Conservation (phyloP, 176 grass and related monocot species). For the Dendrocalamus sinicus region DNA sequence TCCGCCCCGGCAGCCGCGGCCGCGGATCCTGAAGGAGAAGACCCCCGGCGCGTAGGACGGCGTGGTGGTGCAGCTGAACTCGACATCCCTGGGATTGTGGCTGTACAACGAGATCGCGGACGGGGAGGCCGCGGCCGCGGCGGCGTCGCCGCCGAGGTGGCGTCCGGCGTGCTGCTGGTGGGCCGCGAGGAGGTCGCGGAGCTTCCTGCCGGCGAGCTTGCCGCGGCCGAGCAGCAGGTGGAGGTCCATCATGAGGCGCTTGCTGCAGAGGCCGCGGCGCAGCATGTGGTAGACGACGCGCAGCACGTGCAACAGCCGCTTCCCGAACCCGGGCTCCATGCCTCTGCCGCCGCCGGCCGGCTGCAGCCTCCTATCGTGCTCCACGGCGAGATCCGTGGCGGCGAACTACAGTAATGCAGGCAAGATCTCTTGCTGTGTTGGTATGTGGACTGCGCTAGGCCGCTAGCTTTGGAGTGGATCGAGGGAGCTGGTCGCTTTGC, state of each 20-base stretch:
- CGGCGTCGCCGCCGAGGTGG: background rate
- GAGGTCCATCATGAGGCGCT: conserved; percentile 80
- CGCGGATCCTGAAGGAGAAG: conserved; percentile 46
- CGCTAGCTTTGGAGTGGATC: background rate
- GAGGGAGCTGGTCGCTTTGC: background rate
- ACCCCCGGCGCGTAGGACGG: conserved; percentile 41
- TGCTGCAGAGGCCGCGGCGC: conserved; percentile 70
- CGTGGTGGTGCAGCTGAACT: conserved; percentile 95
- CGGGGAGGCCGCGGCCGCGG: background rate
- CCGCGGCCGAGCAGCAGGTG: conserved; percentile 73
- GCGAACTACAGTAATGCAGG: background rate
- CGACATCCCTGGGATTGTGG: conserved; percentile 59
- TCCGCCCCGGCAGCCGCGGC: conserved; percentile 27
- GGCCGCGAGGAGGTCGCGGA: conserved; percentile 54
- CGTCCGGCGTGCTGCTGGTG: conserved; percentile 16
- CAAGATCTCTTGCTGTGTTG: background rate
- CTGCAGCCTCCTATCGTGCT: conserved; percentile 20
- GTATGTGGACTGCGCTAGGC: background rate
- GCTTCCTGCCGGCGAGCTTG: conserved; percentile 65
- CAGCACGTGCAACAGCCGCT: conserved; percentile 60
- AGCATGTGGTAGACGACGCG: conserved; percentile 80
- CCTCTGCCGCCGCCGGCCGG: background rate
- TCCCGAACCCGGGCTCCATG: conserved; percentile 67
- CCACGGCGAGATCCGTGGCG: conserved; percentile 24
- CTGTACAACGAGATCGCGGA: conserved; percentile 37